Conservation (phyloP, 495 filamentous ascomycete genomes). For the Filosporella fistucella region DNA sequence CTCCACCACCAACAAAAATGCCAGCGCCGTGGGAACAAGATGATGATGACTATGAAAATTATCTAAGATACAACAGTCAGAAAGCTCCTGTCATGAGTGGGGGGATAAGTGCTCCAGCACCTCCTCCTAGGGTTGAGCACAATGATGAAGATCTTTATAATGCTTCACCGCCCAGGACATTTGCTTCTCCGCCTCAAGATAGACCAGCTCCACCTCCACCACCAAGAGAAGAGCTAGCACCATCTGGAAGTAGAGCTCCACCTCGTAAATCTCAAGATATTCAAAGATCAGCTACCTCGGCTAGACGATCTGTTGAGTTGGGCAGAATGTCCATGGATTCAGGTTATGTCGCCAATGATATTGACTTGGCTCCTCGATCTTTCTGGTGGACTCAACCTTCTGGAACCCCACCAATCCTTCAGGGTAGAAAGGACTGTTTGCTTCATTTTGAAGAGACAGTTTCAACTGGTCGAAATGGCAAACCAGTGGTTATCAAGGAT, state of each 20-base stretch:
- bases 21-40: conserved; percentile 43
- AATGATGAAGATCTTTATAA: conserved; percentile 50
- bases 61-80: conserved; percentile 60
- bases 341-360: conserved; percentile 78
- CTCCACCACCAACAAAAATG: conserved; percentile 43
- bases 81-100: conserved; percentile 8
- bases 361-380: conserved; percentile 68
- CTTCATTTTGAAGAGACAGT: conserved; percentile 77
- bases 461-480: conserved; percentile 61
- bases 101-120: conserved; percentile 15
- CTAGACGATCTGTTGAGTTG: conserved; percentile 70
- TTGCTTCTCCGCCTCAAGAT: conserved; percentile 27
- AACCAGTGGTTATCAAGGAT: conserved; percentile 67
- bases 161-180: conserved; percentile 40
- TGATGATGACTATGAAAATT: conserved; percentile 70
- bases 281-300: conserved; percentile 36
- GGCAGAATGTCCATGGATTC: conserved; percentile 44
- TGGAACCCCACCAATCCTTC: conserved; percentile 72
- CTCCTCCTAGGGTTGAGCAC: conserved; percentile 25
- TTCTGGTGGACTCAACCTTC: conserved; percentile 82
- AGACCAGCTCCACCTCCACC: conserved; percentile 38
- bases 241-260: conserved; percentile 39
- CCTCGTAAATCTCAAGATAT: conserved; percentile 68
- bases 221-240: conserved; percentile 30
- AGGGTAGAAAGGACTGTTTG: conserved; percentile 78